Percentiles rank a stretch among this genome's conserved stretches.
Evolutionary conservation across 306 rosid species (phyloP).

Genomic region (Hippophae tibetana): DNA sequence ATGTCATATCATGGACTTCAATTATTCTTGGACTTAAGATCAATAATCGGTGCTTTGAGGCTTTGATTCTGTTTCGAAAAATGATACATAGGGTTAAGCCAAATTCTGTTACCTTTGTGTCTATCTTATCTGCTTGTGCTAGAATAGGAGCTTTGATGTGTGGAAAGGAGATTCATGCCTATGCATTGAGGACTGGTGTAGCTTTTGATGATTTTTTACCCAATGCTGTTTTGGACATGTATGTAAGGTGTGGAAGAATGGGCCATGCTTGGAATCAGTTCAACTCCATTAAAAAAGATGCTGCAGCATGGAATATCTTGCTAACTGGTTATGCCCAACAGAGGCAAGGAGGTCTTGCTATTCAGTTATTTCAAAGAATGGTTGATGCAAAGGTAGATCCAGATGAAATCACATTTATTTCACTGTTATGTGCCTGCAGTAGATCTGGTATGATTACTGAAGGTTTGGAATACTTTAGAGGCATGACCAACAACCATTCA

Average conservation of each 20-base stretch:
- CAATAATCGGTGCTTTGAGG: conserved; percentile 65
- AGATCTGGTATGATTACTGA: conserved; percentile 71
- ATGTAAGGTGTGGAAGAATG: conserved; percentile 83
- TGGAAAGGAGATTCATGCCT: conserved; percentile 88
- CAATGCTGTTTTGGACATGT: conserved; percentile 79
- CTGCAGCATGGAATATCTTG: conserved; percentile 72
- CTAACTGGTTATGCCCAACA: conserved; percentile 67
- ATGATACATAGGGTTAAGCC: conserved; percentile 60
- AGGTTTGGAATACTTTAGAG: conserved; percentile 58
- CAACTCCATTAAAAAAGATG: conserved; percentile 42
- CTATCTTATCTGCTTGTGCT: conserved; percentile 62
- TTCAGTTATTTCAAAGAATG: conserved; percentile 53
- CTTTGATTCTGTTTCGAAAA: conserved; percentile 54
- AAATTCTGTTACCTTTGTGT: conserved; percentile 56
- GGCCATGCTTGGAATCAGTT: conserved; percentile 66
- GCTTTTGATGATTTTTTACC: conserved; percentile 65
- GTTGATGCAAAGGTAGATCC: conserved; percentile 46
- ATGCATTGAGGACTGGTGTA: conserved; percentile 74
- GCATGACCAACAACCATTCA: conserved; percentile 39
- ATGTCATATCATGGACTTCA: conserved; percentile 76
- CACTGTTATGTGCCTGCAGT: conserved; percentile 76
- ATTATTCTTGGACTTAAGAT: conserved; percentile 74
- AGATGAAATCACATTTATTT: conserved; percentile 57
- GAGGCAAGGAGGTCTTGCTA: conserved; percentile 53
- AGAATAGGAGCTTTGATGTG: conserved; percentile 72